A percentile compares a stretch with the other conserved stretches of the same genome.
phyloP scores from a whole-genome alignment of 371 early-diverging fungal species.

The Coemansia linderi region DNA sequence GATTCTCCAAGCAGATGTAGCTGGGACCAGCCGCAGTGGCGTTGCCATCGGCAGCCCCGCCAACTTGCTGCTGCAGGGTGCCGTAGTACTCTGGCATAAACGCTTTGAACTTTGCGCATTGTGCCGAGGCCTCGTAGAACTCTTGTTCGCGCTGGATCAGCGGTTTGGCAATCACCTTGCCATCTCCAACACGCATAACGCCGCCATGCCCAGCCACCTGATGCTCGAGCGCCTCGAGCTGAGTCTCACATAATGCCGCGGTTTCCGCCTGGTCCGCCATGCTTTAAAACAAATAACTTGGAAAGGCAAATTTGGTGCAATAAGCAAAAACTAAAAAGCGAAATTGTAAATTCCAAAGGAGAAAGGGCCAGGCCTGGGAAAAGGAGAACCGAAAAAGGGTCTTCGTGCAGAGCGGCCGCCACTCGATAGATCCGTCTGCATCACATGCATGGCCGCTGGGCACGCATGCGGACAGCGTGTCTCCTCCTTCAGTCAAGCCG shows the following conservation, averaged over 20 bases:
- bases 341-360: background rate
- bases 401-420: background rate
- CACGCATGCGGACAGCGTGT: background rate
- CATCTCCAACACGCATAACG: conserved; percentile 58
- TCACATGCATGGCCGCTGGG: background rate
- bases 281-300: background rate
- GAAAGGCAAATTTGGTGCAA: background rate
- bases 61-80: conserved; percentile 50
- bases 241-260: background rate
- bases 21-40: background rate
- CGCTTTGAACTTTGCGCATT: conserved; percentile 60
- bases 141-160: conserved; percentile 58
- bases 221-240: conserved; percentile 33
- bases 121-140: conserved; percentile 66
- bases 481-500: background rate
- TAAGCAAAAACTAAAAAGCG: background rate
- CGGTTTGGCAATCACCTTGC: conserved; percentile 70
- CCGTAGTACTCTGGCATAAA: conserved; percentile 76
- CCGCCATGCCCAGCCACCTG: conserved; percentile 76
- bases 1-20: conserved; percentile 71
- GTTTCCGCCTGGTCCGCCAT: background rate
- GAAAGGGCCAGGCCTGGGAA: background rate
- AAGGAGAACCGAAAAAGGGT: background rate
- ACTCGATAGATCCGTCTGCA: background rate
- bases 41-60: background rate